Percentiles rank a stretch among this genome's conserved stretches.
Evolutionary conservation across 2,329 filamentous ascomycete genomes (phyloP).

Genomic region (Phoma sp.): DNA sequence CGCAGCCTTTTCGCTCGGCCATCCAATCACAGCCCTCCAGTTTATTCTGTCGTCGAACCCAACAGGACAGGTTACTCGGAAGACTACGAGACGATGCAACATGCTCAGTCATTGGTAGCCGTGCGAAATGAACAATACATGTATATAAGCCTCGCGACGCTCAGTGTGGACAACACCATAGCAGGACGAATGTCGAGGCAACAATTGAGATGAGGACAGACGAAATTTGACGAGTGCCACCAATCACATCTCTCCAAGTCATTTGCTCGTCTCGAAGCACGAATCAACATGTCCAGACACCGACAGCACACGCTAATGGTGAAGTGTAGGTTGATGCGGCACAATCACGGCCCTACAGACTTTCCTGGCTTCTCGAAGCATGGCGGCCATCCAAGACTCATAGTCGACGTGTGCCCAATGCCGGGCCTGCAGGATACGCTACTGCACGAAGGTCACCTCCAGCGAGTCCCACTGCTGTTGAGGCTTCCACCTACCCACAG

Average conservation of each 20-base stretch:
- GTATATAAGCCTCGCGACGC: background rate
- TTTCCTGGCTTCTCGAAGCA: background rate
- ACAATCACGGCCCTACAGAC: background rate
- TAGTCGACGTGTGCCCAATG: background rate
- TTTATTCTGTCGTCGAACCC: too few species aligned
- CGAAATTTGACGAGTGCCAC: too few species aligned
- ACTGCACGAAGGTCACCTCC: constrained; percentile 1
- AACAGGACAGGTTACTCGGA: too few species aligned
- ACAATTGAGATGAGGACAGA: too few species aligned
- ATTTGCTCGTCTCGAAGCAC: too few species aligned
- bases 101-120: background rate
- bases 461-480: background rate
- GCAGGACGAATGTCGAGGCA: background rate
- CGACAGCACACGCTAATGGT: too few species aligned
- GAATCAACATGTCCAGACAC: too few species aligned
- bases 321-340: background rate
- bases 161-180: background rate
- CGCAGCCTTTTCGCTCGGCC: too few species aligned
- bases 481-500: constrained; percentile 2
- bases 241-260: too few species aligned
- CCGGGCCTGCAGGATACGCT: background rate
- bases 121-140: background rate
- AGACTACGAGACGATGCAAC: too few species aligned
- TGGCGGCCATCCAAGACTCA: background rate
- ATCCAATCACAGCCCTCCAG: too few species aligned